Evolutionary conservation across 352 stramenopile genomes (phyloP), one percentile per base, ranked within the genome.

Genomic region (Pythium monospermum): DNA sequence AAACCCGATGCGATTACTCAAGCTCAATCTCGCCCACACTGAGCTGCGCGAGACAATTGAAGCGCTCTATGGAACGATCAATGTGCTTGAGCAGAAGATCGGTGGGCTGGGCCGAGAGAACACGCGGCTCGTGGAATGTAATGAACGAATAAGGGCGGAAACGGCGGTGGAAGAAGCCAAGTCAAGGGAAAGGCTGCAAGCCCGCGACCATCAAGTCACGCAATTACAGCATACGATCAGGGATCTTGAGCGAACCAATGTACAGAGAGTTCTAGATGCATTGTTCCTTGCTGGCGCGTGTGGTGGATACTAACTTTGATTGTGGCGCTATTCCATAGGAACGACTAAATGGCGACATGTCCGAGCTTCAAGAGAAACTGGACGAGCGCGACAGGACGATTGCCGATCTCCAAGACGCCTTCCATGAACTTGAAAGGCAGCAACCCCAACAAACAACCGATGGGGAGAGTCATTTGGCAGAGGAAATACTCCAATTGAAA

Each of bases 1-100:
- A 3, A 46, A 60, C 36, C 26, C 52, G 13, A 49, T 64, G 38
- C 22, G 53, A 15, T 22, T 50, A 21, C 57, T 74, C 23, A 42
- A 68, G 39, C 44, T 69, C 6, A 72, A 64, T 19, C 51, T 68
- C 23, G 47, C 57, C 7, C 61, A 74, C 25, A 63, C 43, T 1
- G 59, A 75, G 45, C 33, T 72, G 6, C 59, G 60, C 2, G 44
- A 35, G 5, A 58, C 58, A 5, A 50, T 76, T 6, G 49, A 65
- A 18, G 16, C 53, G 15, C 41, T 76, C 0, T 76, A 64, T n/a
- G 13, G n/a, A 1, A 16, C 48, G 11, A 56, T 64, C 0, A 49
- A 68, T 2, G 6, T 6, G 6, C 22, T 44, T 0, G 43, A 48
- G 19, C 23, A 45, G 11, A 39, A 55, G 19, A 42, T 54, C 16